Base-by-base conservation (phyloP, 805 yeast genomes). In the Sugiyamaella boreocaroliniensis region DNA sequence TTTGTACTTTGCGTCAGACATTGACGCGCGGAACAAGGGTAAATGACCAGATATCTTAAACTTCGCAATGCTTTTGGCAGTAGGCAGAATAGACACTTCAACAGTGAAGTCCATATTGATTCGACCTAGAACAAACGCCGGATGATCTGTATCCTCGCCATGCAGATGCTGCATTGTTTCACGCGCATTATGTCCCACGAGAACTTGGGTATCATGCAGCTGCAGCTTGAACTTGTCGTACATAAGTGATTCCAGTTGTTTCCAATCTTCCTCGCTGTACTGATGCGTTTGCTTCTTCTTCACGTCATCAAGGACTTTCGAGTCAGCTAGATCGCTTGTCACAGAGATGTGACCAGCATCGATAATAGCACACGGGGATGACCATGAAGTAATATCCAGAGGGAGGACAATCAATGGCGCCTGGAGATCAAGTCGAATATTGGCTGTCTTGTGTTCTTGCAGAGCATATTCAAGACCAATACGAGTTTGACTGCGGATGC, bases 321-420 rank as follows among this genome's bases (percentile, higher is more conserved):
- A 81, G 46, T 85, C 86, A 2, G 83, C 93, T 42, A 92, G 75
- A 61, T 90, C 93, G 64, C 96, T 87, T 1, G 74, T 70, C 14
- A 93, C 81, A 58, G 89, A 83, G 20, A 95, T 84, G 67, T 92
- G 97, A 64, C 99, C 99, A 7, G 97, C 97, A 74, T 93, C 98
- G 50, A 93, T 75, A 16, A 93, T 80, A 2, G 90, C 87, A 58
- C 96, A 95, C 0, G 97, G 95, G 0, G 97, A 82, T 42, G 83
- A 76, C 82, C 88, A 83, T 57, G 79, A 80, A 11, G 80, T 76
- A 0, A 95, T 86, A 62, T 89, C 87, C 32, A 89, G 72, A 0
- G 99, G 99, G 15, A 93, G 61, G 8, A 92, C 85, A 19, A 95
- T 81, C 58, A 93, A 73, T 0, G 99, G 99, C 0, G 98, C 96